Evolutionary conservation across 2,329 filamentous ascomycete genomes (phyloP), one percentile per base, ranked within the genome.

Genomic region (Fonsecaea multimorphosa): DNA sequence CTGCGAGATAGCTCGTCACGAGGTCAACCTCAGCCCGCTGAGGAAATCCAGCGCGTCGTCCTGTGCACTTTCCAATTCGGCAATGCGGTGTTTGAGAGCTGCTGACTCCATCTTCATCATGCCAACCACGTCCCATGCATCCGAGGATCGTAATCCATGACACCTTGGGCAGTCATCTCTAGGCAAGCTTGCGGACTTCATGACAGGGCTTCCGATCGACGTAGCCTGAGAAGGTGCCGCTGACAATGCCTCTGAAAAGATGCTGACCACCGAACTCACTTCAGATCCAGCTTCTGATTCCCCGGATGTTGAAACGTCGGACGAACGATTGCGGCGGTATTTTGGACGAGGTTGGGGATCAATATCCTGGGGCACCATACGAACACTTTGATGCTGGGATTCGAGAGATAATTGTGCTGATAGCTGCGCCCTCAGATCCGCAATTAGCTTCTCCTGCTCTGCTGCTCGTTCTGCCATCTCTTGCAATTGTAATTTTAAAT

Each of bases 281-380:
- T 82, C 86, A 2, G 83, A 86, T 68, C 87, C 86, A 67, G 87
- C 87, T 54, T 85, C 85, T 5, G 85, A 87, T 72, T 87, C 86
- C 58, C 82, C 81, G 12, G 78, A 80, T 24, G 78, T 74, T 2
- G 79, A 80, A 6, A 74, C 74, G 55, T 78, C 76, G 53, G 78
- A 81, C 61, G 74, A 70, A 49, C 78, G 76, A 59, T 79, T 78
- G 62, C 74, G 66, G 63, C 75, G 73, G 40, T 76, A 68, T 36
- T 61, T 66, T 8, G 74, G 56, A 72, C 72, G 52, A 74, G 75
- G 8, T 73, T 73, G 53, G 7, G 53, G 31, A 19, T 74, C 70
- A 63, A 72, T 73, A 53, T 68, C 61, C 12, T 68, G 53, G 1
- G 61, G 44, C 5, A 71, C 67, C 60, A 66, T 66, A 29, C 74